A percentile compares a stretch with the other conserved stretches of the same genome.
phyloP scores from a whole-genome alignment of 2,329 filamentous ascomycete species.

The Ascosphaera acerosa region DNA sequence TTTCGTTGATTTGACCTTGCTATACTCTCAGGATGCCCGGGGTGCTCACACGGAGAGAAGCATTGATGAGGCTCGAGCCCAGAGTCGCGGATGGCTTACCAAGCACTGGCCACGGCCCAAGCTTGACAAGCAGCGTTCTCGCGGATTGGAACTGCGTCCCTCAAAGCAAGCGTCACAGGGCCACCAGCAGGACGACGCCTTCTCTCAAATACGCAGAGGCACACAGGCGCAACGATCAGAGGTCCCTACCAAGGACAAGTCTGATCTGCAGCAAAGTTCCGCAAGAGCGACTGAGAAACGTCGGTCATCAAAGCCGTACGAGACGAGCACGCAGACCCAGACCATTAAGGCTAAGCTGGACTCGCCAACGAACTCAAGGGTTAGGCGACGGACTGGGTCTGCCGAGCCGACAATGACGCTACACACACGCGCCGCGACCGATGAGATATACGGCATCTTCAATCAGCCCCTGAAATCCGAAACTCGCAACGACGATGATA shows the following conservation, averaged over 20 bases:
- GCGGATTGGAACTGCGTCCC: too few relatives aligned
- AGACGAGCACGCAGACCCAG: too few relatives aligned
- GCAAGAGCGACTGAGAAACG: conserved; percentile 24
- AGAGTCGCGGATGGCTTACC: conserved; percentile 39
- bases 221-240: too few relatives aligned
- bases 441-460: conserved; percentile 95
- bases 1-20: conserved; percentile 58
- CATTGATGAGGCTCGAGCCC: conserved; percentile 77
- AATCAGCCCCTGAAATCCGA: conserved; percentile 48
- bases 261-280: conserved; percentile 24
- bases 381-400: conserved; percentile 50
- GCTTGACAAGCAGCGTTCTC: too few relatives aligned
- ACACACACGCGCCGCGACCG: conserved; percentile 80
- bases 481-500: conserved; percentile 28
- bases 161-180: too few relatives aligned
- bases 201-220: too few relatives aligned
- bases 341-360: conserved; percentile 85
- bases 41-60: conserved; percentile 51
- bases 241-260: too few relatives aligned
- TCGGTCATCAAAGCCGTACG: conserved; percentile 7
- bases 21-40: conserved; percentile 59
- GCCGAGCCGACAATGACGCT: conserved; percentile 93
- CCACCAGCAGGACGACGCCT: too few relatives aligned
- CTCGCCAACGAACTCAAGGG: conserved; percentile 64
- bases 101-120: conserved; percentile 30